Base-by-base conservation (phyloP, 305 asterid species). In the Lippia alba region DNA sequence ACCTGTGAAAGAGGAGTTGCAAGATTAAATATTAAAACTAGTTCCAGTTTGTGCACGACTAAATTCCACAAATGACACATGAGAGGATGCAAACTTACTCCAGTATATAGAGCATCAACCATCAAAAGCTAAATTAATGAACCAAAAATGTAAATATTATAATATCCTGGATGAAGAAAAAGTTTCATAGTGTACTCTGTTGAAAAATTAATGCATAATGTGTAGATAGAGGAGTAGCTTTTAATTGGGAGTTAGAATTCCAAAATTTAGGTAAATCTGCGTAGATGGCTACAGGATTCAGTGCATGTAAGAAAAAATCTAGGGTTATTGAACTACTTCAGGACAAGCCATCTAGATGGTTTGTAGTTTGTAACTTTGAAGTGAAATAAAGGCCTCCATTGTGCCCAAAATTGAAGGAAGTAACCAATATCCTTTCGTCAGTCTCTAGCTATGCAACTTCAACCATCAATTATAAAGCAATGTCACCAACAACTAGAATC, bases 1-100 rank as follows among this genome's bases (percentile, higher is more conserved):
- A 95, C 99, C 98, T 95, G 80, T 53, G 40, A 50, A 80, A 71
- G 71, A 44, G 51, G 60, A 68, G 70, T 61, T 51, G 67, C 33
- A 66, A 77, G 72, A 74, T 48, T 67, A 62, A 61, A 72, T 40
- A 49, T 69, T 65, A 61, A 39, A 56, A 75, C 36, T 14, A 61
- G 55, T 63, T 56, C 72, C 73, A 59, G 16, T 11, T 62, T 50
- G 19, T 8, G 33, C 70, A n/a, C 2, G 64, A 39, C 16, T 55
- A 16, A 53, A 60, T 59, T 66, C 55, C 68, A 48, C 18, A 66
- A 14, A 18, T 17, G 19, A 16, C 78, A 61, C 6, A 36, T 36
- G 9, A 73, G 62, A 62, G 53, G 61, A 58, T 66, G 74, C 4
- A 56, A 40, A 36, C 56, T 53, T 46, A 54, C 15, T 18, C 56